Evolutionary conservation across 1,139 yeast genomes (phyloP), one percentile per base, ranked within the genome.

Genomic region (Kurtzmaniella quercitrusa): DNA sequence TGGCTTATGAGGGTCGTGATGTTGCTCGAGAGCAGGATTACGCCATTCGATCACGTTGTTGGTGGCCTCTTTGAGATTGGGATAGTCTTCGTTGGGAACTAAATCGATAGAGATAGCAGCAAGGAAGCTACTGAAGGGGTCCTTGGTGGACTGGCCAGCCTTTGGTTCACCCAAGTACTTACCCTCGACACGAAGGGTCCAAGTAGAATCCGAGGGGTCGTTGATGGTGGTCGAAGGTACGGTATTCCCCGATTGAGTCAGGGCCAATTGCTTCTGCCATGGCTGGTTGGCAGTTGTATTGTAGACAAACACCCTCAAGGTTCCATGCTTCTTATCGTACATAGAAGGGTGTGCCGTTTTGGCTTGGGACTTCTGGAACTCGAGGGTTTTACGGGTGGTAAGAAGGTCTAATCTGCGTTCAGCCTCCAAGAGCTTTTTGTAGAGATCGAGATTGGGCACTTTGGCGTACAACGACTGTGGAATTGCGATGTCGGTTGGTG

Each of bases 141-240:
- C 51, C 37, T 11, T 50, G 8, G 16, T 8, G 18, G 36, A 51
- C 17, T 56, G 59, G 39, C 59, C 67, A 38, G 70, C 75, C 21
- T 48, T 52, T 18, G 50, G 47, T 42, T 66, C 68, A 42, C 63
- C 53, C 34, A 91, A 68, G 31, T 88, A 67, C 44, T 90, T 73
- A 10, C 98, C 98, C 63, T 93, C 98, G 18, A 93, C 79, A 45
- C 95, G 75, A 53, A 93, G 71, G 1, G 94, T 86, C 97, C 97
- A 93, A 5, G 79, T 59, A 7, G 94, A 79, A 41, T 73, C 79
- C 14, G 58, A 56, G 2, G 56, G 47, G 21, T 36, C 38, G n/a
- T 19, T 21, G 8, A 27, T 21, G 8, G 54, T 44, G 6, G 59
- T 53, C 16, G 60, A 61, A 2, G 55, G 42, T 11, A 55, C 48